A percentile compares a stretch with the other conserved stretches of the same genome.
Conservation (phyloP, 257 asterid genomes). For the Plectranthus barbatus region DNA sequence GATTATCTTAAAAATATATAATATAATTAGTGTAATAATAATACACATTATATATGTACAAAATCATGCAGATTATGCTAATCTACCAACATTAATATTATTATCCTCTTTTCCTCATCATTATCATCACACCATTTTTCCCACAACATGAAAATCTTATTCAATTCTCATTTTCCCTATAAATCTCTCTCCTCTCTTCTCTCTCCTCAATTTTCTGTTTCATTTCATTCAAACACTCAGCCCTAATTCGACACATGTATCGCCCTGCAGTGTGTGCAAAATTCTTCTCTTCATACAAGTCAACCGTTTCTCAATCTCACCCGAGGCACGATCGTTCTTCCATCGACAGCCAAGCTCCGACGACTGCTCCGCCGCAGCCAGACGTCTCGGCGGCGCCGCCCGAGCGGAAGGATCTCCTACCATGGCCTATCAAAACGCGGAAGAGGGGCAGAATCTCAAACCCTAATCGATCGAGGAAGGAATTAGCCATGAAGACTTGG, state of each 20-base stretch:
- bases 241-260: no score
- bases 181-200: not conserved
- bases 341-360: not conserved
- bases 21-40: not conserved
- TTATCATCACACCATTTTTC: not conserved
- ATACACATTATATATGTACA: no score
- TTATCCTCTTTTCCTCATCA: not conserved
- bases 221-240: no score
- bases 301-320: no score
- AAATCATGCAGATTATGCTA: not conserved
- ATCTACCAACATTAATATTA: not conserved
- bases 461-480: not conserved
- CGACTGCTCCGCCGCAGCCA: not conserved
- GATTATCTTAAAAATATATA: not conserved
- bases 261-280: not conserved
- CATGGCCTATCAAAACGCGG: not conserved
- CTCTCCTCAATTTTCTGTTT: no score
- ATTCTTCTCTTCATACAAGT: no score
- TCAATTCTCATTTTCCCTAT: not conserved
- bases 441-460: not conserved
- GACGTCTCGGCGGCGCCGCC: not conserved
- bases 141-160: not conserved
- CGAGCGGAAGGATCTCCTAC: not conserved
- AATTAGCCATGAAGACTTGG: not conserved
- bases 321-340: not conserved